A percentile compares a stretch with the other conserved stretches of the same genome.
These are phyloP conservation scores for Oidium heveae DNA, from an alignment of 2,329 filamentous ascomycete species.

Conservation along the genomic window DNA sequence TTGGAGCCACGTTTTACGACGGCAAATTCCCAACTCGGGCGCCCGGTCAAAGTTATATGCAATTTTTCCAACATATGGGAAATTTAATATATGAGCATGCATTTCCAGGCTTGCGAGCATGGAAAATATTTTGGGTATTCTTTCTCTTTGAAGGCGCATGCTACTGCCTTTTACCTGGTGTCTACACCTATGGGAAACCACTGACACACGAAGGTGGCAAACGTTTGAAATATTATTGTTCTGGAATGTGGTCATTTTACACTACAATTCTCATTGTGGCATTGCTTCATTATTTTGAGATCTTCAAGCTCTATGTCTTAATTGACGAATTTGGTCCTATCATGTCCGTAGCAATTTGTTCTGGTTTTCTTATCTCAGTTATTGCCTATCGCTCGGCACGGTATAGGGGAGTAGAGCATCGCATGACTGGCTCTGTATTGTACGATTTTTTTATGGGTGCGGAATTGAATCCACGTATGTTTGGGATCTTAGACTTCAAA, in stretches of 20 bases:
- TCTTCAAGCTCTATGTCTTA: constrained; percentile 76
- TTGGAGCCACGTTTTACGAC: constrained; percentile 78
- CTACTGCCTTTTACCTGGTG: constrained; percentile 69
- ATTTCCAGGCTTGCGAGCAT: constrained; percentile 60
- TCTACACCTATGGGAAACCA: constrained; percentile 72
- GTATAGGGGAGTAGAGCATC: constrained; percentile 57
- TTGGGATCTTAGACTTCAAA: constrained; percentile 67
- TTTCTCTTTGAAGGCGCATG: constrained; percentile 61
- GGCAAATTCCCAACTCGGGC: constrained; percentile 50
- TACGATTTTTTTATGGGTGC: constrained; percentile 87
- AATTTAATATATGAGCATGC: constrained; percentile 59
- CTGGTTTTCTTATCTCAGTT: constrained; percentile 61
- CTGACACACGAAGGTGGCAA: constrained; percentile 59
- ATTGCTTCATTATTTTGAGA: constrained; percentile 53
- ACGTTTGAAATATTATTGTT: constrained; percentile 88
- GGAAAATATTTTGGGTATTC: constrained; percentile 87
- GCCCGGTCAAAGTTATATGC: constrained; percentile 36
- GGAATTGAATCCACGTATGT: constrained; percentile 68
- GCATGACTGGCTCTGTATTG: constrained; percentile 63
- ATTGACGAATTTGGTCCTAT: constrained; percentile 89
- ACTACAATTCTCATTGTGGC: constrained; percentile 48
- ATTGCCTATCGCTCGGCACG: constrained; percentile 72
- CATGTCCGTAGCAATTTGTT: constrained; percentile 78
- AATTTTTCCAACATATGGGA: constrained; percentile 49
- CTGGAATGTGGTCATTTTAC: constrained; percentile 32